Evolutionary conservation across 2,329 filamentous ascomycete species (phyloP).

Genomic region (Macrophomina tecta): DNA sequence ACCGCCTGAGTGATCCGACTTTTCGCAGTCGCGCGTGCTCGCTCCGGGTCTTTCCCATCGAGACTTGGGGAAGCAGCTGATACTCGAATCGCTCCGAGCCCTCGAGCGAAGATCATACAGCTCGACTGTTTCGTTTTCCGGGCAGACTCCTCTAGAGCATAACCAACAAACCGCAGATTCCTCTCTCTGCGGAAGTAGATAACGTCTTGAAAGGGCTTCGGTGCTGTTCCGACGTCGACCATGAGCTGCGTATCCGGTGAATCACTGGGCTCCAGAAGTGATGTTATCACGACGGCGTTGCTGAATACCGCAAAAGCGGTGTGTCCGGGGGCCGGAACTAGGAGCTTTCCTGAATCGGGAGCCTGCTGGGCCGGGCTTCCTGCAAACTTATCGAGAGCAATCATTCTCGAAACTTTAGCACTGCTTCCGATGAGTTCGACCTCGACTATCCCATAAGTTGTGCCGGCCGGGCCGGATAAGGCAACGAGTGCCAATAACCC

Average conservation of each 20-base stretch:
- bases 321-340: slow-evolving; percentile 78
- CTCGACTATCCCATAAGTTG: slow-evolving; percentile 79
- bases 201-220: slow-evolving; percentile 79
- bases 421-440: slow-evolving; percentile 63
- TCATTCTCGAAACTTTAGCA: slow-evolving; percentile 67
- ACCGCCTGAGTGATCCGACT: slow-evolving; percentile 93
- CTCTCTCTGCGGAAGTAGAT: slow-evolving; percentile 72
- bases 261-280: slow-evolving; percentile 70
- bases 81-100: slow-evolving; percentile 64
- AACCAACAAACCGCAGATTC: slow-evolving; percentile 57
- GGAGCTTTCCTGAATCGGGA: slow-evolving; percentile 51
- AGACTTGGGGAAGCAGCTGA: slow-evolving; percentile 63
- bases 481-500: slow-evolving; percentile 43
- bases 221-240: slow-evolving; percentile 39
- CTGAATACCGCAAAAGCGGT: slow-evolving; percentile 85
- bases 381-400: slow-evolving; percentile 61
- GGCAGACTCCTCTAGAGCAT: slow-evolving; percentile 53
- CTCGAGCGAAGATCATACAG: slow-evolving; percentile 62
- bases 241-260: slow-evolving; percentile 79
- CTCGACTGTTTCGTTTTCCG: slow-evolving; percentile 46
- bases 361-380: slow-evolving; percentile 46
- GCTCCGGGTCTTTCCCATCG: slow-evolving; percentile 54
- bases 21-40: slow-evolving; percentile 72
- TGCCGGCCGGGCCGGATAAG: slow-evolving; percentile 35
- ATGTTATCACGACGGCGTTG: slow-evolving; percentile 77